These are phyloP conservation scores for Metschnikowia gruessii DNA, from an alignment of 805 yeast species.

Conservation along the genomic window DNA sequence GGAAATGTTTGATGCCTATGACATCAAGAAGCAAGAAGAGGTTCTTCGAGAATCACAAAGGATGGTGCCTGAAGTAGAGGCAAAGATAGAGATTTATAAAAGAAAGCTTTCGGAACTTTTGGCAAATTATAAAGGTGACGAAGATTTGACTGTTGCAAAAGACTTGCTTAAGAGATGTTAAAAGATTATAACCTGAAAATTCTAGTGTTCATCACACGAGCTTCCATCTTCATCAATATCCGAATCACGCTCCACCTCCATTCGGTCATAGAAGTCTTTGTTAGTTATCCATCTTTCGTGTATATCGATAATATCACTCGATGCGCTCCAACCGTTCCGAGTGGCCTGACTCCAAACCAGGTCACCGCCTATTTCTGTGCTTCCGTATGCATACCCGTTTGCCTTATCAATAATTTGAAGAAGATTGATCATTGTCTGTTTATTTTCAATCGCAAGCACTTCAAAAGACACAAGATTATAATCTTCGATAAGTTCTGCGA, in stretches of 20 bases:
- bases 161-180: conserved; percentile 22
- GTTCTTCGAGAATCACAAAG: conserved; percentile 38
- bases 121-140: conserved; percentile 33
- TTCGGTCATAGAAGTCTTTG: conserved; percentile 70
- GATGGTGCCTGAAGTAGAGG: conserved; percentile 31
- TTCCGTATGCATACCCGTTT: conserved; percentile 89
- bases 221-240: conserved; percentile 22
- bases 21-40: conserved; percentile 49
- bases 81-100: conserved; percentile 26
- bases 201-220: neutral
- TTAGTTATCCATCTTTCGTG: conserved; percentile 96
- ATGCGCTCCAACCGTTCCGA: conserved; percentile 64
- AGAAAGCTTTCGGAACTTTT: conserved; percentile 42
- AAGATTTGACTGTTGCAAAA: conserved; percentile 30
- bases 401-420: conserved; percentile 82
- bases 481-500: conserved; percentile 83
- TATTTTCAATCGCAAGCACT: conserved; percentile 88
- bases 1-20: conserved; percentile 54
- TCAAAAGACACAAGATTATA: conserved; percentile 85
- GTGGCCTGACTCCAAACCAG: conserved; percentile 96
- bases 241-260: conserved; percentile 42
- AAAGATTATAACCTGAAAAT: neutral
- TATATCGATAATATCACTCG: conserved; percentile 55
- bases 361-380: conserved; percentile 96
- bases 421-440: conserved; percentile 82